Conservation (phyloP, 768 basidiomycete genomes). For the Lactarius evosmus region DNA sequence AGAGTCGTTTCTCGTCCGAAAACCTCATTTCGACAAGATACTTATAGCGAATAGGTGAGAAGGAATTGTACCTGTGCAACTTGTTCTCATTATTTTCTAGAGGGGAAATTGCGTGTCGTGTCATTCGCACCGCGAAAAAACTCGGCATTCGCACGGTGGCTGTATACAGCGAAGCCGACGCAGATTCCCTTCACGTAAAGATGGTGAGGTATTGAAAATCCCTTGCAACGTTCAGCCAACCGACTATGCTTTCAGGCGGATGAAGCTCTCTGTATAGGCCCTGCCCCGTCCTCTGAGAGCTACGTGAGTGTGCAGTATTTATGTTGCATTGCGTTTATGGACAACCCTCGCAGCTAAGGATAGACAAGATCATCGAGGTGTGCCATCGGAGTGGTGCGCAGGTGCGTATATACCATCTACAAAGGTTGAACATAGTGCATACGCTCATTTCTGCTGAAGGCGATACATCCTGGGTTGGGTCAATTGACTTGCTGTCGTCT, state of each 20-base stretch:
- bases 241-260: slow-evolving; percentile 42
- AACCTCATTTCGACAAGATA: slow-evolving; percentile 83
- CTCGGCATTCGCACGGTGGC: slow-evolving; percentile 90
- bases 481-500: neutral
- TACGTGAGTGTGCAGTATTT: slow-evolving; percentile 58
- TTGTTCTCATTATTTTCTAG: slow-evolving; percentile 38
- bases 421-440: neutral
- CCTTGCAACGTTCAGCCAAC: slow-evolving; percentile 3
- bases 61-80: neutral
- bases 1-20: slow-evolving; percentile 25
- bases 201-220: slow-evolving; percentile 46
- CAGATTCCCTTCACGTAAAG: slow-evolving; percentile 74
- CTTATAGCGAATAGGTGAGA: slow-evolving; percentile 83
- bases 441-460: slow-evolving; percentile 42
- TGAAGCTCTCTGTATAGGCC: slow-evolving; percentile 70
- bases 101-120: slow-evolving; percentile 94
- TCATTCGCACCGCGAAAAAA: slow-evolving; percentile 85
- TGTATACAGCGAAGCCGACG: slow-evolving; percentile 87
- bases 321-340: neutral
- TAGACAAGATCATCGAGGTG: slow-evolving; percentile 85
- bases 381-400: slow-evolving; percentile 82
- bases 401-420: slow-evolving; percentile 40
- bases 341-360: slow-evolving; percentile 54
- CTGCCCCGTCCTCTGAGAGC: slow-evolving; percentile 83
- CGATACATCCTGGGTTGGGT: slow-evolving; percentile 84